Conservation (phyloP, 2,329 filamentous ascomycete genomes). For the Neurospora sp. region DNA sequence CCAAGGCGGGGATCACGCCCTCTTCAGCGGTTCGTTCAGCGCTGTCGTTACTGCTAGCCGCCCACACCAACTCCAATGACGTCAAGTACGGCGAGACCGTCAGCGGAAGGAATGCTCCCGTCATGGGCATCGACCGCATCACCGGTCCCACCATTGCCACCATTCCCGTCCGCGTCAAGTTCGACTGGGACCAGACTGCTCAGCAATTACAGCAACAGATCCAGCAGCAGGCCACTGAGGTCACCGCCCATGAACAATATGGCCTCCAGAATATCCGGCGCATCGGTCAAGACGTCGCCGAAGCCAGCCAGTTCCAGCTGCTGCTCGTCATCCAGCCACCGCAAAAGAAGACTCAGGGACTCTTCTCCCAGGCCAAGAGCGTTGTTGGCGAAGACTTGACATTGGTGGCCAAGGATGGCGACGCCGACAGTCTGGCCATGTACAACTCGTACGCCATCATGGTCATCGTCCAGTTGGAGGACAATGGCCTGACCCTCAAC, state of each 20-base stretch:
- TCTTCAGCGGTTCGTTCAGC: not conserved
- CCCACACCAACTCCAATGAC: conserved; percentile 1
- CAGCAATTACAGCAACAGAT: not conserved
- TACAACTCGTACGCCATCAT: conserved; percentile 8
- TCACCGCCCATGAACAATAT: conserved; percentile 1
- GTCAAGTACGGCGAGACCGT: conserved; percentile 6
- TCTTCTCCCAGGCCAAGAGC: not conserved
- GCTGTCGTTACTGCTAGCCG: not conserved
- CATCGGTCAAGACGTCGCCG: conserved; percentile 2
- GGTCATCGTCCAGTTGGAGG: conserved; percentile 1
- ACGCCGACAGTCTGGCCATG: conserved; percentile 1
- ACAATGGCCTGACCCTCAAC: too few relatives aligned
- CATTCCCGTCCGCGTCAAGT: conserved; percentile 4
- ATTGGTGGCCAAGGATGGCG: not conserved
- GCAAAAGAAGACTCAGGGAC: not conserved
- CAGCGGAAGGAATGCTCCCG: conserved; percentile 1
- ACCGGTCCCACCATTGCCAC: conserved; percentile 6
- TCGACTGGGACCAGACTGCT: not conserved
- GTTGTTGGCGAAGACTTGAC: not conserved
- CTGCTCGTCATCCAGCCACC: conserved; percentile 7
- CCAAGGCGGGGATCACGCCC: not conserved
- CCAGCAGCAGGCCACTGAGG: conserved; percentile 1
- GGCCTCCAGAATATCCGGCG: conserved; percentile 5
- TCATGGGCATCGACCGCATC: not conserved
- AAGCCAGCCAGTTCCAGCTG: conserved; percentile 8